Evolutionary conservation across 1,139 yeast species (phyloP).

Genomic region (Eremothecium cymbalariae): DNA sequence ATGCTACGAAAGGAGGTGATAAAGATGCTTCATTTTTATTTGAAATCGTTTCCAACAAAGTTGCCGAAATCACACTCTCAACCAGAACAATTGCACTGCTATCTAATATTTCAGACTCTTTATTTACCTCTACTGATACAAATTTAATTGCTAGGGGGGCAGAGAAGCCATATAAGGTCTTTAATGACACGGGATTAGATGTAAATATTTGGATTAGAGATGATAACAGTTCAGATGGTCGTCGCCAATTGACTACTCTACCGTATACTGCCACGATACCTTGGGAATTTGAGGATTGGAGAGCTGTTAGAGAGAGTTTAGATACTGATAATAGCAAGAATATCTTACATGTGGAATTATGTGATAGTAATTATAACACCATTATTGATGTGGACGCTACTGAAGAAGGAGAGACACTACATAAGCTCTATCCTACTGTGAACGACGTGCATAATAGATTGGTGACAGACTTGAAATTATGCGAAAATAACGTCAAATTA

Average conservation of each 20-base stretch:
- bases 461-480: conserved; percentile 59
- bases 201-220: conserved; percentile 68
- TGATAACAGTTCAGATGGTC: conserved; percentile 17
- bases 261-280: conserved; percentile 48
- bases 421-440: conserved; percentile 56
- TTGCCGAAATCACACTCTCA: conserved; percentile 75
- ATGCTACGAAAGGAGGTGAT: conserved; percentile 45
- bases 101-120: conserved; percentile 55
- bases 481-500: conserved; percentile 70
- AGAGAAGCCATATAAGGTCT: conserved; percentile 71
- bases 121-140: conserved; percentile 44
- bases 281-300: conserved; percentile 97
- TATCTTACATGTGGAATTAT: conserved; percentile 50
- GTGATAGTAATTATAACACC: conserved; percentile 47
- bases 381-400: conserved; percentile 53
- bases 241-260: conserved; percentile 34
- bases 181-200: conserved; percentile 79
- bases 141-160: conserved; percentile 60
- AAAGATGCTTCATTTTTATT: conserved; percentile 41
- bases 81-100: conserved; percentile 73
- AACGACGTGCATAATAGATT: conserved; percentile 64
- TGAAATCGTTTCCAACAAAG: conserved; percentile 63
- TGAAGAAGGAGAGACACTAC: conserved; percentile 77
- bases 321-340: conserved; percentile 57
- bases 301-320: conserved; percentile 69